A percentile compares a stretch with the other conserved stretches of the same genome.
phyloP scores from a whole-genome alignment of 106 monocot genomes.

The Dendrobium catenatum region DNA sequence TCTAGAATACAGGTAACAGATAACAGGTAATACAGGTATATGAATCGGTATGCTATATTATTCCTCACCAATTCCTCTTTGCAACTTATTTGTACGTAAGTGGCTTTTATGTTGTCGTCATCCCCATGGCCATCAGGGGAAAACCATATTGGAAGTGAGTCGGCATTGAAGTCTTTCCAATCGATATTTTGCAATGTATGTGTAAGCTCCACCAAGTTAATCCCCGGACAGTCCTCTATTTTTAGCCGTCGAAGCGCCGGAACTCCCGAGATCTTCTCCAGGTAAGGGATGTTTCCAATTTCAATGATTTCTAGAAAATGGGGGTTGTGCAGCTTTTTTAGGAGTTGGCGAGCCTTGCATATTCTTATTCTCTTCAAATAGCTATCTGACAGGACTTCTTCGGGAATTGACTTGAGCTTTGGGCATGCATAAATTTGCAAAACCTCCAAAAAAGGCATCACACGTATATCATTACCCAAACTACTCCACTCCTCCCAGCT shows the following conservation, averaged over 20 bases:
- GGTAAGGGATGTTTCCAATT: not conserved
- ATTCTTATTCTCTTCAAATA: not conserved
- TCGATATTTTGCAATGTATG: not conserved
- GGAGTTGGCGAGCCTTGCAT: not conserved
- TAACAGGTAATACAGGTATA: too few relatives aligned
- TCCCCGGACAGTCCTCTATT: not conserved
- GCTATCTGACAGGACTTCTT: not conserved
- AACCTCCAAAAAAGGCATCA: not conserved
- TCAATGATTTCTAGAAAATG: not conserved
- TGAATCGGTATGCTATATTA: too few relatives aligned
- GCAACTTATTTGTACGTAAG: too few relatives aligned
- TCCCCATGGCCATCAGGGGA: too few relatives aligned
- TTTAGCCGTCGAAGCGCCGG: not conserved
- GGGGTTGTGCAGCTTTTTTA: not conserved
- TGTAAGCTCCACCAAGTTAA: not conserved
- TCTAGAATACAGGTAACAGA: too few relatives aligned
- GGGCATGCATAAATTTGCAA: not conserved
- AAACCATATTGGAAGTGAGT: not conserved
- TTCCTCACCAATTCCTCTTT: too few relatives aligned
- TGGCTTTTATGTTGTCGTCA: too few relatives aligned
- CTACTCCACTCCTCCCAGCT: not conserved
- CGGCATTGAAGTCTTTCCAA: not conserved
- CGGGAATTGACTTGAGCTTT: constrained; percentile 11
- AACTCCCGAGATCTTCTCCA: constrained; percentile 1
- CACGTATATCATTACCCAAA: not conserved